A percentile compares a stretch with the other conserved stretches of the same genome.
Conservation (phyloP, 306 rosid genomes). For the Ochetophila trinervis region DNA sequence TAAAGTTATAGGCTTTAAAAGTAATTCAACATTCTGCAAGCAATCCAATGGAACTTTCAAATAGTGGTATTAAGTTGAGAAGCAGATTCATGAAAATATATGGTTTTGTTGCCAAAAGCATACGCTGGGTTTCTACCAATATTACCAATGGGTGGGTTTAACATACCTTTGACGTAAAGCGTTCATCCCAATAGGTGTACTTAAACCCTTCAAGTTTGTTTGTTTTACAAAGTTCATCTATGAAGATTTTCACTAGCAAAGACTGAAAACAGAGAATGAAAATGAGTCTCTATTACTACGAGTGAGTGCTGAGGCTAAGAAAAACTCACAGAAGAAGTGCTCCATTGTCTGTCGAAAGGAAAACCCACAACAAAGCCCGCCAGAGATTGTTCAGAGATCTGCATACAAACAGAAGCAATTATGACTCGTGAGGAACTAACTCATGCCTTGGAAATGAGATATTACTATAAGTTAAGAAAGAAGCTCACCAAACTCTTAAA, state of each 20-base stretch:
- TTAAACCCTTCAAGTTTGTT: slow-evolving; percentile 47
- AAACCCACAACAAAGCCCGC: slow-evolving; percentile 69
- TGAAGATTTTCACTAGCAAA: slow-evolving; percentile 51
- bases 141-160: slow-evolving; percentile 8
- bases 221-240: slow-evolving; percentile 55
- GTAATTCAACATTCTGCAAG: slow-evolving; percentile 59
- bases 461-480: background rate
- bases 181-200: slow-evolving; percentile 80
- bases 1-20: slow-evolving; percentile 54
- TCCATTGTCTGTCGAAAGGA: slow-evolving; percentile 37
- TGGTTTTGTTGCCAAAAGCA: background rate
- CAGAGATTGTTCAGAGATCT: slow-evolving; percentile 61
- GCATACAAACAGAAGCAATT: slow-evolving; percentile 32
- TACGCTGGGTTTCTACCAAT: background rate
- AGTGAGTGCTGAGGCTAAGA: slow-evolving; percentile 2
- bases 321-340: slow-evolving; percentile 41
- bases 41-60: slow-evolving; percentile 10
- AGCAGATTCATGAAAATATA: background rate
- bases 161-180: slow-evolving; percentile 75
- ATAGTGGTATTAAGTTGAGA: background rate
- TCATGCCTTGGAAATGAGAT: background rate
- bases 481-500: slow-evolving; percentile 57
- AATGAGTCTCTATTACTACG: slow-evolving; percentile 4
- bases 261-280: slow-evolving; percentile 35
- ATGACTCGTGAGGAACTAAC: slow-evolving; percentile 5